Evolutionary conservation across 495 filamentous ascomycete genomes (phyloP).

Genomic region (Xylaria telfairii): DNA sequence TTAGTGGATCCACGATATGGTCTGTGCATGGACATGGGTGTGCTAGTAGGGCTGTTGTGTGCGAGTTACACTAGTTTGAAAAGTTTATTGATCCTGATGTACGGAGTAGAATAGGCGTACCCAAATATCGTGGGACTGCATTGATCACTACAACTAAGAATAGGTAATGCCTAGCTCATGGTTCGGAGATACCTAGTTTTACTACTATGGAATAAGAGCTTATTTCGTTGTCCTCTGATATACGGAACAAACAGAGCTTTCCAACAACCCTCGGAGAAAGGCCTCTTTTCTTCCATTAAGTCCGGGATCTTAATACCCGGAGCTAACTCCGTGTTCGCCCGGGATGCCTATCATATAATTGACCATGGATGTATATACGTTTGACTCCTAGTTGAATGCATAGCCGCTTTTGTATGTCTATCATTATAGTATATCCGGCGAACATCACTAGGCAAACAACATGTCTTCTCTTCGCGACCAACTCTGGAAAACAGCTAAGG

Average conservation of each 20-base stretch:
- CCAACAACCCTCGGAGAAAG: neutral
- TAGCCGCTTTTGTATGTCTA: neutral
- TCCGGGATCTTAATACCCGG: neutral
- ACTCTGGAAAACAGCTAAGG: constrained; percentile 31
- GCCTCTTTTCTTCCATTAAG: neutral
- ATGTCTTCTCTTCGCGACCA: constrained; percentile 30
- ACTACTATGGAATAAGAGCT: no score
- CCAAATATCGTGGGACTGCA: no score
- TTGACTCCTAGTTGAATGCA: neutral
- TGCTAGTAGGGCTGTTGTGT: no score
- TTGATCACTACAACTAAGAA: no score
- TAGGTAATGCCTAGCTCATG: no score
- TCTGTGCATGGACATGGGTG: no score
- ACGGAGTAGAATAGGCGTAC: no score
- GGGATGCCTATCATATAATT: neutral
- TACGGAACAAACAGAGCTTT: neutral
- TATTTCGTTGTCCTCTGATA: no score
- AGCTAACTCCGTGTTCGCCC: neutral
- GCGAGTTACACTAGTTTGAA: no score
- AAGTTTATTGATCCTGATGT: no score
- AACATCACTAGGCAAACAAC: neutral
- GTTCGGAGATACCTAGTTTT: no score
- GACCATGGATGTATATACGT: neutral
- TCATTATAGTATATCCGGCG: neutral
- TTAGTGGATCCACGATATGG: no score